Conservation (phyloP, 495 filamentous ascomycete species). For the Coniosporium apollinis region DNA sequence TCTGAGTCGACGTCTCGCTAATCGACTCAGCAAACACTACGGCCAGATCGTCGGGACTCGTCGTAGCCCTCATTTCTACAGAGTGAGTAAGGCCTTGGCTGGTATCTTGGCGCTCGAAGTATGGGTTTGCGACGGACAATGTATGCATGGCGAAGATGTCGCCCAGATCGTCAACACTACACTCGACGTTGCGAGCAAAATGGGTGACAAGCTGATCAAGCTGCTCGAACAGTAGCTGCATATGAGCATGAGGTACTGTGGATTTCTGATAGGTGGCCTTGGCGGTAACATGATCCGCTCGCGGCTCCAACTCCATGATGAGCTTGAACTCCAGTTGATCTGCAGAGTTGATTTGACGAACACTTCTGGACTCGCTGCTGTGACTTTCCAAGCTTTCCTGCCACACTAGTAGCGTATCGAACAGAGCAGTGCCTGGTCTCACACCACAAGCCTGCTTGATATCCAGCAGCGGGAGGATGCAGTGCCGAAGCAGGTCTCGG, state of each 20-base stretch:
- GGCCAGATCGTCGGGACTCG: constrained; percentile 36
- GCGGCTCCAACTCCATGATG: constrained; percentile 53
- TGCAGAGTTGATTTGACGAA: constrained; percentile 34
- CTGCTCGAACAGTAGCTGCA: constrained; percentile 37
- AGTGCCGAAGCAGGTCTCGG: constrained; percentile 40
- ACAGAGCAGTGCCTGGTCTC: constrained; percentile 32
- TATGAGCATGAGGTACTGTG: constrained; percentile 31
- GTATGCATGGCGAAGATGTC: constrained; percentile 20
- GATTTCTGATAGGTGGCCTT: constrained; percentile 36
- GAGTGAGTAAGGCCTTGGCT: constrained; percentile 25
- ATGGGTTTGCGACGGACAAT: constrained; percentile 40
- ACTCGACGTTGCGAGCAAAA: constrained; percentile 23
- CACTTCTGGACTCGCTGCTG: constrained; percentile 12
- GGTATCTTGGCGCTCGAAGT: constrained; percentile 10
- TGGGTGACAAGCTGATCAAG: constrained; percentile 33
- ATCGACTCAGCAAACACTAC: constrained; percentile 40
- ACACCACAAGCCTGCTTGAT: constrained; percentile 43
- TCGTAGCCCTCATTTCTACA: constrained; percentile 34
- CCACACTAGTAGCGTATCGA: constrained; percentile 61
- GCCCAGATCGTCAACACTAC: constrained; percentile 21
- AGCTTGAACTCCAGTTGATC: constrained; percentile 61
- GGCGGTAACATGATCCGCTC: constrained; percentile 19
- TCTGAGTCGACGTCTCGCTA: constrained; percentile 12
- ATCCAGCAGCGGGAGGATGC: constrained; percentile 40
- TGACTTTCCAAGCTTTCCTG: constrained; percentile 45